A percentile compares a stretch with the other conserved stretches of the same genome.
phyloP scores from a whole-genome alignment of 73 alveolate genomes.

The Paramecium octaurelia region DNA sequence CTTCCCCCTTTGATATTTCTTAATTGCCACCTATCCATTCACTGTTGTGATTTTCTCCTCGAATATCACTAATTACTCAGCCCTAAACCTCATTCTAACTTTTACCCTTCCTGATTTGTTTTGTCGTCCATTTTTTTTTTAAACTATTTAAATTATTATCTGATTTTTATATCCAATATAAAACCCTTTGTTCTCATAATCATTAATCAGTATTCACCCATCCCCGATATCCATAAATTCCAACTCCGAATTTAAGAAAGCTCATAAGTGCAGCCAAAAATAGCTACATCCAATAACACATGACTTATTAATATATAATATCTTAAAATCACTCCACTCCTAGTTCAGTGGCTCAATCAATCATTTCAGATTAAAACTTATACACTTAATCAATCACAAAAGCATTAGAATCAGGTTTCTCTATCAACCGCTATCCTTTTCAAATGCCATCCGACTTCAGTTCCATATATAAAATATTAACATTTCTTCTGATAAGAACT shows the following conservation, averaged over 20 bases:
- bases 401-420: no score
- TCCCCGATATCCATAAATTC: neutral
- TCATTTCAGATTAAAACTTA: no score
- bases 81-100: neutral
- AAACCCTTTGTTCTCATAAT: neutral
- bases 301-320: no score
- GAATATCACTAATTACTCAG: constrained; percentile 64
- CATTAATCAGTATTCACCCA: neutral
- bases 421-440: no score
- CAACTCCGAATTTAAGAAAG: neutral
- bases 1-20: constrained; percentile 79
- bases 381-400: no score
- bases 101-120: neutral
- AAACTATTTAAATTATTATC: constrained; percentile 19
- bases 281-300: no score
- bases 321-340: neutral
- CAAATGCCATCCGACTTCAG: no score
- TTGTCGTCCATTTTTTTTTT: constrained; percentile 22
- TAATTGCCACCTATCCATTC: constrained; percentile 76
- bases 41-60: constrained; percentile 85
- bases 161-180: neutral
- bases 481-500: no score
- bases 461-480: no score
- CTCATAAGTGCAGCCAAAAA: no score
- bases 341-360: no score